Evolutionary conservation across 1,284 basidiomycete species (phyloP).

Genomic region (Boletus smithii): DNA sequence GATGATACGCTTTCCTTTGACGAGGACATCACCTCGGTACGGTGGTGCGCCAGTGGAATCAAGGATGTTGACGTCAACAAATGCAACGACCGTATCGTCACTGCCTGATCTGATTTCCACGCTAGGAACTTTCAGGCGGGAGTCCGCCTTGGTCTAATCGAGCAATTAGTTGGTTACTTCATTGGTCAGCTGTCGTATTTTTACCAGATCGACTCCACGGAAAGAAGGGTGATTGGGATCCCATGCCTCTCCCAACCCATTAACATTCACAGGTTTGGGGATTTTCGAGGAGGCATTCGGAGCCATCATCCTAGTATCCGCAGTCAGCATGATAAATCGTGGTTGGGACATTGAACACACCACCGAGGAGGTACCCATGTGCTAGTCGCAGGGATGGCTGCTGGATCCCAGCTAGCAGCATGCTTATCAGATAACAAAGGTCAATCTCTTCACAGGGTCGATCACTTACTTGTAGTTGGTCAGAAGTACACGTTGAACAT

Average conservation of each 20-base stretch:
- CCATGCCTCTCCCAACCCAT: conserved; percentile 29
- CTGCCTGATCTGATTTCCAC: conserved; percentile 27
- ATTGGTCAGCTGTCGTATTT: neutral
- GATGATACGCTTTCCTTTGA: conserved; percentile 31
- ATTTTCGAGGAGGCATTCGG: conserved; percentile 2
- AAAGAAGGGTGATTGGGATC: conserved; percentile 21
- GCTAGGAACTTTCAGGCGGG: conserved; percentile 23
- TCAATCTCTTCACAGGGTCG: neutral
- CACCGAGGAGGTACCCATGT: conserved; percentile 29
- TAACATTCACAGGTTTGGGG: conserved; percentile 4
- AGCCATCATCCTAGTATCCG: conserved; percentile 21
- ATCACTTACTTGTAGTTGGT: conserved; percentile 19
- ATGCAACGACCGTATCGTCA: conserved; percentile 24
- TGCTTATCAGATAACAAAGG: conserved; percentile 3
- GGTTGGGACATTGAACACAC: conserved; percentile 1
- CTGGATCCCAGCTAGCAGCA: conserved; percentile 25
- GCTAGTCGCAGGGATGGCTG: conserved; percentile 20
- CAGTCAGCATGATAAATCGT: neutral
- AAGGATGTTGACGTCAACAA: conserved; percentile 33
- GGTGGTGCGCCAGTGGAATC: conserved; percentile 33
- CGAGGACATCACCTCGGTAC: conserved; percentile 33
- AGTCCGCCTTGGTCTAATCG: conserved; percentile 21
- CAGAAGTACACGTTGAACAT: conserved; percentile 17
- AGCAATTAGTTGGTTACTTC: neutral
- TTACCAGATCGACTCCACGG: conserved; percentile 26